These are phyloP conservation scores for Coprinopsis marcescibilis DNA, from an alignment of 768 basidiomycete species.

Conservation along the genomic window DNA sequence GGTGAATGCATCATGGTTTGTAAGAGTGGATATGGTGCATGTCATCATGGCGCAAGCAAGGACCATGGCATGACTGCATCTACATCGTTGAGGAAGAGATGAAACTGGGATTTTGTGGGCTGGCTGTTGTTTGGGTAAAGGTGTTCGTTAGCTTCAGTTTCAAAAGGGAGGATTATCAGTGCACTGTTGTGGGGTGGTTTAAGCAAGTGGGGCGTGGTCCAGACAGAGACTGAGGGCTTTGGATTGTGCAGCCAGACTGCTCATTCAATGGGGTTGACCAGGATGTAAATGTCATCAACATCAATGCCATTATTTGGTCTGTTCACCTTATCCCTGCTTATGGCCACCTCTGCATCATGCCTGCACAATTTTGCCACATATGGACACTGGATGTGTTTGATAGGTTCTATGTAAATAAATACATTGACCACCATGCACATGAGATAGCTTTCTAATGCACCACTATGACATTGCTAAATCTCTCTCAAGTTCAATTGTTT, in stretches of 20 bases:
- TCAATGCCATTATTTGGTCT: conserved; percentile 11
- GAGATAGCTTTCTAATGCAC: conserved; percentile 5
- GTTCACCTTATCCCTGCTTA: conserved; percentile 11
- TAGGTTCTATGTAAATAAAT: conserved; percentile 14
- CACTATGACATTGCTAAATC: too few species aligned
- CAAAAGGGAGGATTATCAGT: conserved; percentile 14
- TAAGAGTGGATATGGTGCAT: conserved; percentile 6
- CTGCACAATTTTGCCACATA: neutral
- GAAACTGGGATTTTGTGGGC: conserved; percentile 17
- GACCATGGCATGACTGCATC: conserved; percentile 18
- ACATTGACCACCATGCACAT: conserved; percentile 15
- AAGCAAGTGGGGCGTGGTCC: conserved; percentile 14
- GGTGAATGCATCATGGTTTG: too few species aligned
- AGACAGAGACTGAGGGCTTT: conserved; percentile 19
- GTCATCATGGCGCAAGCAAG: conserved; percentile 17
- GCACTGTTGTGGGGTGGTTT: conserved; percentile 29
- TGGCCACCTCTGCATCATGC: neutral
- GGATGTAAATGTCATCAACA: conserved; percentile 8
- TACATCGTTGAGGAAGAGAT: conserved; percentile 13
- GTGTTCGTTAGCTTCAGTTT: conserved; percentile 23
- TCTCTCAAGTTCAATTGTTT: too few species aligned
- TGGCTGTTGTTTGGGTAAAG: conserved; percentile 19
- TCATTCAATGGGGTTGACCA: neutral
- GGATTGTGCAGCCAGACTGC: conserved; percentile 13
- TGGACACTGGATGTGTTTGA: conserved; percentile 8